A percentile compares a stretch with the other conserved stretches of the same genome.
Evolutionary conservation across 2,329 filamentous ascomycete species (phyloP).

Genomic region (Xylaria sp.): DNA sequence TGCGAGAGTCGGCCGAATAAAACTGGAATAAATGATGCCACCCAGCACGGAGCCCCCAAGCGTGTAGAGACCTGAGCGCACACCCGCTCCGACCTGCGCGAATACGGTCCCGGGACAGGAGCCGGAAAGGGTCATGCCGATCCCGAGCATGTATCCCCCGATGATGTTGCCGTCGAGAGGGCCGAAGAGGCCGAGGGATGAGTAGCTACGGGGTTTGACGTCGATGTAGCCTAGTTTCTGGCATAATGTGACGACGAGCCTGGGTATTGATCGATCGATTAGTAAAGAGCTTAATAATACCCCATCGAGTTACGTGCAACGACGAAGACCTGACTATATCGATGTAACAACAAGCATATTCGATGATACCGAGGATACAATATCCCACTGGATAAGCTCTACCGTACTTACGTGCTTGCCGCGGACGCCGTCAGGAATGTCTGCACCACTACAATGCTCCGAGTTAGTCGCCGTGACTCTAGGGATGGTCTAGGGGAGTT

Average conservation of each 20-base stretch:
- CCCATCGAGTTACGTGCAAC: conserved; percentile 20
- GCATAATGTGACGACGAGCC: conserved; percentile 56
- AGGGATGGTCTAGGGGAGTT: not conserved
- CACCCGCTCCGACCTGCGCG: conserved; percentile 66
- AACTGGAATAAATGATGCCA: conserved; percentile 63
- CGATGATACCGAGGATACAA: not conserved
- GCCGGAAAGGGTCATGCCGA: conserved; percentile 74
- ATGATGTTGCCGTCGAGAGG: conserved; percentile 72
- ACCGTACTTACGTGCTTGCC: conserved; percentile 65
- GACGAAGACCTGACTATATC: not conserved
- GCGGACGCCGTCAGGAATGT: conserved; percentile 72
- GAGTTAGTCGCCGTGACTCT: not conserved
- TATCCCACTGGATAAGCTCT: conserved; percentile 3
- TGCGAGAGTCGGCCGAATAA: conserved; percentile 53
- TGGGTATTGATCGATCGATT: conserved; percentile 24
- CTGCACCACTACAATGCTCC: conserved; percentile 61
- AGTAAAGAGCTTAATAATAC: conserved; percentile 7
- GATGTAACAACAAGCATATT: not conserved
- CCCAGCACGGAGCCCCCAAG: conserved; percentile 66
- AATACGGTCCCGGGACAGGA: conserved; percentile 74
- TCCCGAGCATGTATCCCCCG: conserved; percentile 70
- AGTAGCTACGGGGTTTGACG: conserved; percentile 61
- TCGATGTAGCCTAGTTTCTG: conserved; percentile 57
- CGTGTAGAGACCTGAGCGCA: conserved; percentile 63
- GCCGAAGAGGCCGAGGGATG: conserved; percentile 64